Conservation (phyloP, 768 basidiomycete species). For the Cyathus striatus region DNA sequence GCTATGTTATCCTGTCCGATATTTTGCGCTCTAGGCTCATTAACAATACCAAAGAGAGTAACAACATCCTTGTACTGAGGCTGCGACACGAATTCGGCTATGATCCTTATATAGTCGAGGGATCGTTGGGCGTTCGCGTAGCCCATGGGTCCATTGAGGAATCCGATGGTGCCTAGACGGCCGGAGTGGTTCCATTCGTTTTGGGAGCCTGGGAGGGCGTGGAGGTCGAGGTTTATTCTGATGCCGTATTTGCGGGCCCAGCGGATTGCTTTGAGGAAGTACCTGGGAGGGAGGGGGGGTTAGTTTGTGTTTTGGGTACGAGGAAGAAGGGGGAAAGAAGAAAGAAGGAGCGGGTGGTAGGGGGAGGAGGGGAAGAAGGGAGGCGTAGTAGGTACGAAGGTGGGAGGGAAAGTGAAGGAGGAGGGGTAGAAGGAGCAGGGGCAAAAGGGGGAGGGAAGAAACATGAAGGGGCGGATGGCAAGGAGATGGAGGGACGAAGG, state of each 20-base stretch:
- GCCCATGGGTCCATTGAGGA: constrained; percentile 90
- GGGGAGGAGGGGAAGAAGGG: no score
- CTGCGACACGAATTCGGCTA: constrained; percentile 91
- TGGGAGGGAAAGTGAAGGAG: no score
- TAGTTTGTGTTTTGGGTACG: neutral
- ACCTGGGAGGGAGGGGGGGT: constrained; percentile 43
- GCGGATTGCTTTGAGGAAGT: constrained; percentile 86
- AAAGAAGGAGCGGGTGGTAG: no score
- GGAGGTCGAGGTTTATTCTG: constrained; percentile 88
- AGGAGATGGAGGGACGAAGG: no score
- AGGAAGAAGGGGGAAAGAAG: no score
- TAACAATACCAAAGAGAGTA: constrained; percentile 82
- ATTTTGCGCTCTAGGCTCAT: constrained; percentile 66
- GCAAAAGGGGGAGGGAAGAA: no score
- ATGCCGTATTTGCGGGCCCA: constrained; percentile 98
- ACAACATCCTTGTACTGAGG: constrained; percentile 81
- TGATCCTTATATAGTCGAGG: constrained; percentile 81
- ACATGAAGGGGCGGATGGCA: no score
- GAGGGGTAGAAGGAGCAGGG: no score
- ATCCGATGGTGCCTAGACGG: constrained; percentile 68
- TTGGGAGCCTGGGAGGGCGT: constrained; percentile 75
- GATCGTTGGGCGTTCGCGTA: constrained; percentile 89
- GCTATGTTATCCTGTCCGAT: constrained; percentile 53
- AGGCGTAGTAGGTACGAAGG: no score
- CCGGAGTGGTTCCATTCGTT: constrained; percentile 99